Percentiles rank a stretch among this genome's conserved stretches.
These are phyloP conservation scores for Arthroderma uncinatum DNA, from an alignment of 2,329 filamentous ascomycete species.

Conservation along the genomic window DNA sequence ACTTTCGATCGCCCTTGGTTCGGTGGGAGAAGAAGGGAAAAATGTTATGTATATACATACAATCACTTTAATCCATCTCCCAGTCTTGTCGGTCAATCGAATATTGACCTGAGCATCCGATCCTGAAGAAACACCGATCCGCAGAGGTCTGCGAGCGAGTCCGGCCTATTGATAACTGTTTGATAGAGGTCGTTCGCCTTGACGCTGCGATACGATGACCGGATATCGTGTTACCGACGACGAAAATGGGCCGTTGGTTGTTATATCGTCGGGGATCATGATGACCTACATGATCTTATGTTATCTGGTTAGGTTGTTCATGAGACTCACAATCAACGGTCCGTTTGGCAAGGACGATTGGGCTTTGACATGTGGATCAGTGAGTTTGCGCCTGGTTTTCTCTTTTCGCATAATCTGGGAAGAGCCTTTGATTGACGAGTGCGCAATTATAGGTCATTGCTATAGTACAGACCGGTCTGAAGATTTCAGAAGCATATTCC, in stretches of 20 bases:
- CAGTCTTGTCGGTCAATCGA: background rate
- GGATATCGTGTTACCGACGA: conserved; percentile 12
- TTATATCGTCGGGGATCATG: conserved; percentile 12
- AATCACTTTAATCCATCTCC: background rate
- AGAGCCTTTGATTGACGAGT: background rate
- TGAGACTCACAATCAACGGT: conserved; percentile 15
- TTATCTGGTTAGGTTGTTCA: conserved; percentile 12
- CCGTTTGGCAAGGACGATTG: conserved; percentile 14
- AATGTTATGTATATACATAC: background rate
- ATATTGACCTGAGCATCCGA: background rate
- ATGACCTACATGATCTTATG: conserved; percentile 15
- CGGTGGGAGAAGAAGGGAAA: background rate
- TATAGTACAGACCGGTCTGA: conserved; percentile 12
- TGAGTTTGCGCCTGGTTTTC: background rate
- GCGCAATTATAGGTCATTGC: conserved; percentile 10
- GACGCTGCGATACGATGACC: background rate
- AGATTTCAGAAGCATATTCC: conserved; percentile 13
- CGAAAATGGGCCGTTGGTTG: conserved; percentile 14
- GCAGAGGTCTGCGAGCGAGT: background rate
- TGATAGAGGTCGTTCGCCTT: background rate
- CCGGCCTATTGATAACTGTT: background rate
- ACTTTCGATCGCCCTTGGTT: background rate
- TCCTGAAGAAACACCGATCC: background rate
- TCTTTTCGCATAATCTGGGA: background rate
- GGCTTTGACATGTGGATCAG: conserved; percentile 13